Percentiles rank a stretch among this genome's conserved stretches.
These are phyloP conservation scores for Physcomitrium patens DNA, from an alignment of 225 moss, liverwort and hornwort genomes.

Conservation along the genomic window DNA sequence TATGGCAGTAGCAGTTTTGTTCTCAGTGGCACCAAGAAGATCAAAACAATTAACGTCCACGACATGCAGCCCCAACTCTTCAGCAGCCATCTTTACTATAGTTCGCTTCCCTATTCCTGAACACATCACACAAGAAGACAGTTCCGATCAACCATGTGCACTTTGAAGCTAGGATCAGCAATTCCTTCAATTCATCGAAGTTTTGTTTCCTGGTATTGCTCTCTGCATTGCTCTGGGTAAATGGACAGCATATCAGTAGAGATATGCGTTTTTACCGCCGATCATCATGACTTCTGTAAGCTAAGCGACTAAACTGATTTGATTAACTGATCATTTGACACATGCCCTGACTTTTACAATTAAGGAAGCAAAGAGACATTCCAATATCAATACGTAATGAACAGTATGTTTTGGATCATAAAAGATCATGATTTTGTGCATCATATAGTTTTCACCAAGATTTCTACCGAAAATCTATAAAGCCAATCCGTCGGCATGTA, in stretches of 20 bases:
- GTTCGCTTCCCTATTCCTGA: conserved; percentile 92
- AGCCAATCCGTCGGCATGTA: conserved; percentile 17
- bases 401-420: conserved; percentile 8
- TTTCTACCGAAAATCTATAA: conserved; percentile 13
- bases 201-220: background rate
- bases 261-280: background rate
- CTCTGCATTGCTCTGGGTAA: conserved; percentile 10
- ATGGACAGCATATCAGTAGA: conserved; percentile 13
- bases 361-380: conserved; percentile 11
- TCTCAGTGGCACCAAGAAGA: conserved; percentile 83
- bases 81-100: conserved; percentile 75
- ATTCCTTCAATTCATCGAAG: conserved; percentile 12
- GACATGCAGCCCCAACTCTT: conserved; percentile 86
- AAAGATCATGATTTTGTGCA: conserved; percentile 10
- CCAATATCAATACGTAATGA: conserved; percentile 13
- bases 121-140: conserved; percentile 6
- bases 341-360: conserved; percentile 21
- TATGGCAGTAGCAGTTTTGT: conserved; percentile 77
- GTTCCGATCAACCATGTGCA: conserved; percentile 26
- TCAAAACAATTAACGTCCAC: conserved; percentile 93
- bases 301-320: conserved; percentile 5
- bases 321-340: conserved; percentile 5
- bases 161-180: background rate
- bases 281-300: conserved; percentile 15
- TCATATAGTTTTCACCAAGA: conserved; percentile 20